Conservation (phyloP, 306 rosid species). For the Vigna radiata region DNA sequence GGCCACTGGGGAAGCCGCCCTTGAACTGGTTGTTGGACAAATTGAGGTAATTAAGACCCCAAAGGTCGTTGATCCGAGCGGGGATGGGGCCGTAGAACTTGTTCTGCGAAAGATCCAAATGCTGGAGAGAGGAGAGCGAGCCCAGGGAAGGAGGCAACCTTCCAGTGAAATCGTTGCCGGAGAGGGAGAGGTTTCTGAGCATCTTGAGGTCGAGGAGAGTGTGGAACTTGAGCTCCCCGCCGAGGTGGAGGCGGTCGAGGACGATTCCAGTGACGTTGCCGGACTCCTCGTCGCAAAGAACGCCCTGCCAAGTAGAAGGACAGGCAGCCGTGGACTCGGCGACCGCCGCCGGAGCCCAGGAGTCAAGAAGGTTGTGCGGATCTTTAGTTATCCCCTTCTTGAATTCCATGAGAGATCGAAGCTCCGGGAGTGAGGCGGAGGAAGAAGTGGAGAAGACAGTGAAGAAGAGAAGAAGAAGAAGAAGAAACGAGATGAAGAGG, state of each 20-base stretch:
- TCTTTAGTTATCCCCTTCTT: conserved; percentile 78
- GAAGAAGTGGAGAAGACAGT: conserved; percentile 31
- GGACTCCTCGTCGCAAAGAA: conserved; percentile 62
- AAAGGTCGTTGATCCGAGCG: conserved; percentile 75
- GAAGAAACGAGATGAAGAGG: not conserved
- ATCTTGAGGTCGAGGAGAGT: conserved; percentile 71
- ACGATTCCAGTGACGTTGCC: conserved; percentile 71
- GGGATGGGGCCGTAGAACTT: conserved; percentile 91
- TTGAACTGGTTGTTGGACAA: conserved; percentile 65
- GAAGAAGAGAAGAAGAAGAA: conserved; percentile 25
- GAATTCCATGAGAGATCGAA: conserved; percentile 87
- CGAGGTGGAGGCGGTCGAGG: conserved; percentile 63
- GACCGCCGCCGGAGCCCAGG: conserved; percentile 57
- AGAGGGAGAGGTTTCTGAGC: conserved; percentile 66
- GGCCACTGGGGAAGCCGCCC: conserved; percentile 72
- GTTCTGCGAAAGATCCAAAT: conserved; percentile 86
- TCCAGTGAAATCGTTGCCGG: conserved; percentile 80
- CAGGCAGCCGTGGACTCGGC: conserved; percentile 40
- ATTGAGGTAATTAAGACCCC: conserved; percentile 77
- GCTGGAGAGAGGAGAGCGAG: conserved; percentile 64
- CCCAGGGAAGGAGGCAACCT: conserved; percentile 80
- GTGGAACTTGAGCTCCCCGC: conserved; percentile 79
- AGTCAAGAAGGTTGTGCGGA: conserved; percentile 52
- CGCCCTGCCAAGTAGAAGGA: conserved; percentile 69
- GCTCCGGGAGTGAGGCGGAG: conserved; percentile 62